Conservation (phyloP, 169 alveolate genomes). For the Plasmodium gonderi region DNA sequence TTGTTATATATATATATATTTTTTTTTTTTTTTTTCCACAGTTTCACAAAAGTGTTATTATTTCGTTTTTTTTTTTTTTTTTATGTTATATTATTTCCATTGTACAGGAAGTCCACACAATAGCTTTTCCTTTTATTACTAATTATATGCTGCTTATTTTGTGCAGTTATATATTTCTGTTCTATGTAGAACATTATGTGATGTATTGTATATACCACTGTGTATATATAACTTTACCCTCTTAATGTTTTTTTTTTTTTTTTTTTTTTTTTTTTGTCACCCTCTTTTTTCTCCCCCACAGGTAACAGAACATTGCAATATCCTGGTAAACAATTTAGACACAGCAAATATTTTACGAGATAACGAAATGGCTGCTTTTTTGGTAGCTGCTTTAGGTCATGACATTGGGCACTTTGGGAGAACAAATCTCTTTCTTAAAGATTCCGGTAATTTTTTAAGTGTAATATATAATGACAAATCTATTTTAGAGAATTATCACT, state of each 20-base stretch:
- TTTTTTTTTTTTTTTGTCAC: not conserved
- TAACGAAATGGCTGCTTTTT: slow-evolving; percentile 80
- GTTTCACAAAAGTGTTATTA: not conserved
- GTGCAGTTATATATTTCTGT: too few species aligned
- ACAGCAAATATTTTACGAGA: slow-evolving; percentile 53
- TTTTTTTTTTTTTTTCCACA: too few species aligned
- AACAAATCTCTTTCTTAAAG: slow-evolving; percentile 87
- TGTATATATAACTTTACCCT: not conserved
- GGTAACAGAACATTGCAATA: slow-evolving; percentile 65
- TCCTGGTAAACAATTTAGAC: slow-evolving; percentile 48
- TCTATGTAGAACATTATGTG: not conserved
- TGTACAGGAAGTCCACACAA: too few species aligned
- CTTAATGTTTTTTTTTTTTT: not conserved
- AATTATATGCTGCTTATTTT: too few species aligned
- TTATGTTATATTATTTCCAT: too few species aligned
- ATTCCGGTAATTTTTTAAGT: slow-evolving; percentile 87
- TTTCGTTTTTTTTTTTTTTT: not conserved
- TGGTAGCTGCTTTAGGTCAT: slow-evolving; percentile 91
- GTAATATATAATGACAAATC: slow-evolving; percentile 92
- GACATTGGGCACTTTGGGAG: slow-evolving; percentile 95
- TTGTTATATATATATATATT: not conserved
- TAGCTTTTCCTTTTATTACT: too few species aligned
- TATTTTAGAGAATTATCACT: slow-evolving; percentile 95
- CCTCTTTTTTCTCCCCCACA: too few species aligned
- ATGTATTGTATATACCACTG: not conserved